Conservation (phyloP, 352 stramenopile species). For the Globisporangium uncinulatum region DNA sequence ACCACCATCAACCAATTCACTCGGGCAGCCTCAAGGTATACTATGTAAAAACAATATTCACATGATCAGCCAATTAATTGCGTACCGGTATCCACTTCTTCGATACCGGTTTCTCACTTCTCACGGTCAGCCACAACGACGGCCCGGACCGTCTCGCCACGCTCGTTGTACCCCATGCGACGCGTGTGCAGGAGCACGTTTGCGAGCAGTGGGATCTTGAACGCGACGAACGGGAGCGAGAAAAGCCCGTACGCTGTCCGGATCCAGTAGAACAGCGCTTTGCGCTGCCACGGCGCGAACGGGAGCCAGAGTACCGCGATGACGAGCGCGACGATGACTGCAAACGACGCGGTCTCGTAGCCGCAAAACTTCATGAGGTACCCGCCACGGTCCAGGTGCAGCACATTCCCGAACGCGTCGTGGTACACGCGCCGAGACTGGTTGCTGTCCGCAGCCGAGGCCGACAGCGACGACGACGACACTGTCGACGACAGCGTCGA, state of each 20-base stretch:
- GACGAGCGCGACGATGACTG: slow-evolving; percentile 57
- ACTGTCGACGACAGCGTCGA: slow-evolving; percentile 8
- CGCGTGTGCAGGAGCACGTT: slow-evolving; percentile 81
- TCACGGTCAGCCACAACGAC: slow-evolving; percentile 8
- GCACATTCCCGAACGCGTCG: slow-evolving; percentile 77
- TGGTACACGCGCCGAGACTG: slow-evolving; percentile 38
- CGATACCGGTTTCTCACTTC: neutral
- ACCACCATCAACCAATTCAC: neutral
- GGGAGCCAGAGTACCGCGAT: slow-evolving; percentile 58
- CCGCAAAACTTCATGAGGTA: slow-evolving; percentile 86
- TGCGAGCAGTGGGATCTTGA: slow-evolving; percentile 82
- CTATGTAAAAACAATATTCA: slow-evolving; percentile 6
- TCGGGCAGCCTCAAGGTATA: neutral
- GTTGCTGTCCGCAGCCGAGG: neutral
- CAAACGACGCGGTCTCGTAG: slow-evolving; percentile 82
- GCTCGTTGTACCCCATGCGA: slow-evolving; percentile 81
- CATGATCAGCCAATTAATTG: neutral
- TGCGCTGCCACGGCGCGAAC: slow-evolving; percentile 73
- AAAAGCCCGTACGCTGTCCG: slow-evolving; percentile 81
- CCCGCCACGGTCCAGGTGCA: slow-evolving; percentile 72
- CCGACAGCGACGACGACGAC: neutral
- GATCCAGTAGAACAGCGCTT: slow-evolving; percentile 85
- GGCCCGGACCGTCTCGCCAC: slow-evolving; percentile 64
- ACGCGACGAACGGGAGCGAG: slow-evolving; percentile 82
- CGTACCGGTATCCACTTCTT: neutral